Evolutionary conservation across 106 monocot species (phyloP).

Genomic region (Xerophyta viscosa): DNA sequence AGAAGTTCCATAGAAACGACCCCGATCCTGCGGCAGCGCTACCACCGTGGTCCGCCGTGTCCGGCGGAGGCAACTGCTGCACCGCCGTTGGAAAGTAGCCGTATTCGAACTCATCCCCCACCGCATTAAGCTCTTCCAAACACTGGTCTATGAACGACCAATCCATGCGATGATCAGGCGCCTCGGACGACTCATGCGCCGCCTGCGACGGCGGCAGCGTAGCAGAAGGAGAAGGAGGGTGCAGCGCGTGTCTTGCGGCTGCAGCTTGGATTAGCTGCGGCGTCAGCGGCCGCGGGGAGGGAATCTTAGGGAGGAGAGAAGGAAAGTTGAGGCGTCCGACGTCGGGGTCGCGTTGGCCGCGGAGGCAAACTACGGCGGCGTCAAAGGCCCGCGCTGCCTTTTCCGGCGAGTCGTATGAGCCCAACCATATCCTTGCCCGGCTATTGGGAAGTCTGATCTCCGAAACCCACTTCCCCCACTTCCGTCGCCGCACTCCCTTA

Average conservation of each 20-base stretch:
- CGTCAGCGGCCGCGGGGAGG: conserved; percentile 2
- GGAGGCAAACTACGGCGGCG: conserved; percentile 45
- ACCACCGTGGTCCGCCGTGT: background rate
- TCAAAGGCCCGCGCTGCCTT: conserved; percentile 71
- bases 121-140: background rate
- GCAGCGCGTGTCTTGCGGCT: conserved; percentile 16
- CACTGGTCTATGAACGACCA: conserved; percentile 8
- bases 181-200: background rate
- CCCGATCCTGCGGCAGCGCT: background rate
- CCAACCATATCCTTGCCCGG: conserved; percentile 64
- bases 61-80: background rate
- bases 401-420: conserved; percentile 48
- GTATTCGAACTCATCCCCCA: background rate
- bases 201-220: background rate
- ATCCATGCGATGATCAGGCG: background rate
- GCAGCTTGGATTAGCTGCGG: conserved; percentile 27
- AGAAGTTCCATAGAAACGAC: conserved; percentile 13
- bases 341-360: conserved; percentile 32
- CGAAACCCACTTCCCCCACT: conserved; percentile 76
- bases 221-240: background rate
- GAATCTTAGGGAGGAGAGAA: background rate
- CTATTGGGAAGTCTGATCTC: conserved; percentile 62
- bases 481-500: conserved; percentile 50
- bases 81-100: background rate
- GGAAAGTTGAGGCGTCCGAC: conserved; percentile 42